Evolutionary conservation across 2,329 filamentous ascomycete species (phyloP).

Genomic region (Xylaria sp.): DNA sequence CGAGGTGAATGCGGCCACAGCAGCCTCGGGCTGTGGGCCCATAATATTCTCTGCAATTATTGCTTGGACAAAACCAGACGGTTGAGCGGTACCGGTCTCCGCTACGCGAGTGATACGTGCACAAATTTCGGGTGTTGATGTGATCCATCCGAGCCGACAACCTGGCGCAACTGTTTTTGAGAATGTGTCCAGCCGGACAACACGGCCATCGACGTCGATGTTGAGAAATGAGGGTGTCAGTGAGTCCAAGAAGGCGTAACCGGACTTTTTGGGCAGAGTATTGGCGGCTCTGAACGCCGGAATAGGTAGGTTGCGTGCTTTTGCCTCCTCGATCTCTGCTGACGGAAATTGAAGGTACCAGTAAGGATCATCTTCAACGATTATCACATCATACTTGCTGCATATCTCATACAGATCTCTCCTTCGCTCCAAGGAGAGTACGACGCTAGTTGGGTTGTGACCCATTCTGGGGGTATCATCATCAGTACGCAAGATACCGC

Average conservation of each 20-base stretch:
- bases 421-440: slow-evolving; percentile 74
- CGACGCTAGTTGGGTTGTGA: slow-evolving; percentile 84
- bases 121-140: slow-evolving; percentile 77
- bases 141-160: slow-evolving; percentile 89
- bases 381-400: slow-evolving; percentile 84
- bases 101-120: slow-evolving; percentile 76
- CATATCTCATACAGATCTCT: slow-evolving; percentile 82
- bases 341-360: slow-evolving; percentile 93
- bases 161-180: slow-evolving; percentile 92
- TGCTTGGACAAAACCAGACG: slow-evolving; percentile 87
- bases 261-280: slow-evolving; percentile 52
- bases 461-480: slow-evolving; percentile 65
- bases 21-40: slow-evolving; percentile 64
- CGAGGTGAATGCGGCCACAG: slow-evolving; percentile 49
- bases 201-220: slow-evolving; percentile 83
- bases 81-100: slow-evolving; percentile 80
- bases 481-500: slow-evolving; percentile 5
- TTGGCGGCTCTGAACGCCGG: slow-evolving; percentile 42
- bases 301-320: slow-evolving; percentile 49
- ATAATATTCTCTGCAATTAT: slow-evolving; percentile 80
- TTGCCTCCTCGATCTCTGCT: slow-evolving; percentile 59
- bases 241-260: slow-evolving; percentile 81
- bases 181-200: slow-evolving; percentile 90
- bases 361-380: slow-evolving; percentile 93
- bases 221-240: slow-evolving; percentile 82